Evolutionary conservation across 768 basidiomycete genomes (phyloP).

Genomic region (Lactarius trivialis): DNA sequence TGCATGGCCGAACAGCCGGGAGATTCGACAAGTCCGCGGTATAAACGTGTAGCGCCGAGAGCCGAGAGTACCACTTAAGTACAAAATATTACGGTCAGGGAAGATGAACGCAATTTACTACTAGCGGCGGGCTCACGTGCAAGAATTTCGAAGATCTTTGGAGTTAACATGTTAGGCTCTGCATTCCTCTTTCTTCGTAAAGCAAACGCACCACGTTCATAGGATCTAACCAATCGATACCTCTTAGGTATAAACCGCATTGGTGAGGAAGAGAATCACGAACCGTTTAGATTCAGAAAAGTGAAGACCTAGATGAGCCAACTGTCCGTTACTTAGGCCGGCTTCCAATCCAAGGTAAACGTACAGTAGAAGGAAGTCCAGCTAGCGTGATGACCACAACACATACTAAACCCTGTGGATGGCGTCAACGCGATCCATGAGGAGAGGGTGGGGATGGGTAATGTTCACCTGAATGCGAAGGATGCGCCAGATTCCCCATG

Average conservation of each 20-base stretch:
- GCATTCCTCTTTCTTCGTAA: not conserved
- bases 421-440: not conserved
- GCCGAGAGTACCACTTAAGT: conserved; percentile 12
- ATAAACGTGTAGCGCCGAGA: conserved; percentile 11
- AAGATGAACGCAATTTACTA: not conserved
- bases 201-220: conserved; percentile 15
- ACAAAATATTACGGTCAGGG: not conserved
- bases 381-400: conserved; percentile 8
- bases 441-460: not conserved
- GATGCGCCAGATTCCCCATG: conserved; percentile 4
- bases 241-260: not conserved
- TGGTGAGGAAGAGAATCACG: not conserved
- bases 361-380: conserved; percentile 12
- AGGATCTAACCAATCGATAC: not conserved
- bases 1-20: too few relatives aligned
- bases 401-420: conserved; percentile 8
- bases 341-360: not conserved
- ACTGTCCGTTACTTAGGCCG: not conserved
- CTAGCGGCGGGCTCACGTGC: not conserved
- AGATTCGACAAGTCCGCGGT: conserved; percentile 13
- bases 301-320: conserved; percentile 6
- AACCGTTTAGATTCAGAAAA: conserved; percentile 17
- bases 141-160: conserved; percentile 11
- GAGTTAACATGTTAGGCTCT: not conserved
- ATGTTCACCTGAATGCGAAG: conserved; percentile 7